Evolutionary conservation across 257 asterid genomes (phyloP).

Genomic region (Nicotiana tabacum): DNA sequence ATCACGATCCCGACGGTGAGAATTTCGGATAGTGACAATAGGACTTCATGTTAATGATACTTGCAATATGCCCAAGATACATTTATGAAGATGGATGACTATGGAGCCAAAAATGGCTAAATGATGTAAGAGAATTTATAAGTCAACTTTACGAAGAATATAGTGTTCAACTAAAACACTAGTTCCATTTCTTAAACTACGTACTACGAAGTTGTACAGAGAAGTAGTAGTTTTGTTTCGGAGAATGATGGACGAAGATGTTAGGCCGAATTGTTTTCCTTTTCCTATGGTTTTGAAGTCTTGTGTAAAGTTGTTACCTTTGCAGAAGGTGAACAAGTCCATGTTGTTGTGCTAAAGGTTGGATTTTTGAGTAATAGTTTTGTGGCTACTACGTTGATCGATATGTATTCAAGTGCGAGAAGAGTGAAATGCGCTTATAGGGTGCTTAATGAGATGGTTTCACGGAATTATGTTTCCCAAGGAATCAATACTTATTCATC

Average conservation of each 20-base stretch:
- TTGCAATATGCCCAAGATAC: no score
- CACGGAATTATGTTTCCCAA: slow-evolving; percentile 29
- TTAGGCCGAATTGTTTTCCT: slow-evolving; percentile 56
- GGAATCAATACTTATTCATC: no score
- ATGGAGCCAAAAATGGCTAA: no score
- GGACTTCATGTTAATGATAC: no score
- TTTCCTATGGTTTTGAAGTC: slow-evolving; percentile 70
- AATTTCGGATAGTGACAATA: no score
- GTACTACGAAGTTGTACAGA: slow-evolving; percentile 2
- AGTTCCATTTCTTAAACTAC: no score
- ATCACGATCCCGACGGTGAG: no score
- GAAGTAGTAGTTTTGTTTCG: slow-evolving; percentile 39
- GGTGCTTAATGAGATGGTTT: slow-evolving; percentile 68
- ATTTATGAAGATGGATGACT: no score
- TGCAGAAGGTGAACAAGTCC: slow-evolving; percentile 65
- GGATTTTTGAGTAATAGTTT: slow-evolving; percentile 49
- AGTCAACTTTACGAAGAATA: no score
- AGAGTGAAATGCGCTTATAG: slow-evolving; percentile 38
- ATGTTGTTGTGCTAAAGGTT: slow-evolving; percentile 40
- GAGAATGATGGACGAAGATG: slow-evolving; percentile 59
- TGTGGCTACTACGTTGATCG: slow-evolving; percentile 69
- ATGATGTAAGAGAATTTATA: no score
- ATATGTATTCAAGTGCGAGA: slow-evolving; percentile 46
- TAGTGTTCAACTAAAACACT: no score
- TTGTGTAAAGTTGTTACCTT: slow-evolving; percentile 46